Percentiles rank a stretch among this genome's conserved stretches.
These are phyloP conservation scores for Torulaspora franciscae DNA, from an alignment of 805 yeast genomes.

Conservation along the genomic window DNA sequence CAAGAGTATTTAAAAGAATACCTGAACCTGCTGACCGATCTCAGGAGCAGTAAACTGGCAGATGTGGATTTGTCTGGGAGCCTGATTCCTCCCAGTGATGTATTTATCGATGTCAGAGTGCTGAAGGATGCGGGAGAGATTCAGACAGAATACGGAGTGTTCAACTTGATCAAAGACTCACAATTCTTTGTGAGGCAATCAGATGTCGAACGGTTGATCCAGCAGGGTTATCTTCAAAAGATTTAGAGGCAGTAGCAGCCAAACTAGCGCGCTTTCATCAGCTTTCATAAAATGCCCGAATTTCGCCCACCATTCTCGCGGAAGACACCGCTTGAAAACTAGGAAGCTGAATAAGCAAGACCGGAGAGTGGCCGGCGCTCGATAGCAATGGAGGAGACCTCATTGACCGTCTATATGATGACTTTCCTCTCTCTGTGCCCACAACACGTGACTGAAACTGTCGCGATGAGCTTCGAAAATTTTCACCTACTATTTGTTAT, in stretches of 20 bases:
- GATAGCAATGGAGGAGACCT: background rate
- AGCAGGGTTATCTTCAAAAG: slow-evolving; percentile 87
- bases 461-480: slow-evolving; percentile 9
- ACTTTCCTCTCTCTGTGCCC: background rate
- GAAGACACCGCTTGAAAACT: no score
- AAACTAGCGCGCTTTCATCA: no score
- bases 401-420: background rate
- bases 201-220: slow-evolving; percentile 89
- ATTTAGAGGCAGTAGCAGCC: slow-evolving; percentile 35
- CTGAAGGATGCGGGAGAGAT: slow-evolving; percentile 93
- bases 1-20: slow-evolving; percentile 71
- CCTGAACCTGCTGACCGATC: slow-evolving; percentile 63
- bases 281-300: no score
- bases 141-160: slow-evolving; percentile 95
- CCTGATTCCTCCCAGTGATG: slow-evolving; percentile 84
- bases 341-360: no score
- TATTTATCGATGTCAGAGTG: slow-evolving; percentile 91
- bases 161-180: slow-evolving; percentile 85
- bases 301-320: no score
- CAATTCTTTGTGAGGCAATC: slow-evolving; percentile 92
- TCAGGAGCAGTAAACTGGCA: slow-evolving; percentile 65
- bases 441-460: background rate
- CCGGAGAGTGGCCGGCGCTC: no score
- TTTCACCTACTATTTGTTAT: background rate
- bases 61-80: slow-evolving; percentile 86